phyloP scores from a whole-genome alignment of 164 flowering plant species.

The Hamamelis virginiana region DNA sequence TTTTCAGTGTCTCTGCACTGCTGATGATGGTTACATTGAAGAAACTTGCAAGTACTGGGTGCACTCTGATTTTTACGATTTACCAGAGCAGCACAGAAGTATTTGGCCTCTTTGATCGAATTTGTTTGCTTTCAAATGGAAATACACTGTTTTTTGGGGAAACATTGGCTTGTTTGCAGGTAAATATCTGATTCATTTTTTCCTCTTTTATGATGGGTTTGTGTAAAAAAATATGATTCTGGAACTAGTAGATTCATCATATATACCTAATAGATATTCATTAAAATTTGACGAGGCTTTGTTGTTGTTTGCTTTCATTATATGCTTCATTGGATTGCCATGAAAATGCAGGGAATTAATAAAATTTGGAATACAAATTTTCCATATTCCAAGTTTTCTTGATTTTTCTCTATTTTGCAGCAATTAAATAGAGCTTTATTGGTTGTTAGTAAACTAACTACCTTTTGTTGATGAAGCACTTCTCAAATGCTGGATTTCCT shows the following conservation, averaged over 20 bases:
- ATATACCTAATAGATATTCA: not conserved
- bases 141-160: slow-evolving; percentile 97
- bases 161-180: slow-evolving; percentile 98
- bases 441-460: slow-evolving; percentile 7
- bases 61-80: slow-evolving; percentile 88
- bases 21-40: slow-evolving; percentile 98
- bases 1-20: slow-evolving; percentile 89
- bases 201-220: not conserved
- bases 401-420: not conserved
- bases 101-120: slow-evolving; percentile 96
- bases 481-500: slow-evolving; percentile 99
- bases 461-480: slow-evolving; percentile 64
- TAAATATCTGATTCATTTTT: slow-evolving; percentile 14
- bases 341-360: too few relatives aligned
- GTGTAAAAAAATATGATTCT: not conserved
- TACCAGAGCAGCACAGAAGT: slow-evolving; percentile 99
- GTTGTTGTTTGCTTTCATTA: not conserved
- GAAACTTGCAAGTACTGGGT: slow-evolving; percentile 96
- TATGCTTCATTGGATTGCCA: not conserved
- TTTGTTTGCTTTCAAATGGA: slow-evolving; percentile 97
- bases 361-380: not conserved
- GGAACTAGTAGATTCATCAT: not conserved
- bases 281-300: not conserved
- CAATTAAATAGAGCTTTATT: not conserved
- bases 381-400: not conserved